phyloP scores from a whole-genome alignment of 768 basidiomycete species.

The Panellus pusillus region DNA sequence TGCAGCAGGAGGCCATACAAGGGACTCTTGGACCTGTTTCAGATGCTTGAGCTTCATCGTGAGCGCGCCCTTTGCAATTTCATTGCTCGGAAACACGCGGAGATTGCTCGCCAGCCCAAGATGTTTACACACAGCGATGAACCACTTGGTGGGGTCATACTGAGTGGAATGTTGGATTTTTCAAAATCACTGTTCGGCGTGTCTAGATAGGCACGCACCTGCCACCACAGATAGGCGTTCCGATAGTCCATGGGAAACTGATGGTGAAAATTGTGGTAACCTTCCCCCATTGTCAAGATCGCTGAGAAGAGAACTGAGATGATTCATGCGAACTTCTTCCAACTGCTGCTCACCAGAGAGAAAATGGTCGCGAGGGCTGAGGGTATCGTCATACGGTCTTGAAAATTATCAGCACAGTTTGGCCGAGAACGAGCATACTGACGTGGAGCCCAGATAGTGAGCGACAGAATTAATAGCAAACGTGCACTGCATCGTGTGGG shows the following conservation, averaged over 20 bases:
- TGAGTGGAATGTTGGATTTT: conserved; percentile 35
- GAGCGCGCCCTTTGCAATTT: conserved; percentile 78
- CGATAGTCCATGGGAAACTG: conserved; percentile 89
- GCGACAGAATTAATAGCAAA: conserved; percentile 91
- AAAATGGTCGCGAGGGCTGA: conserved; percentile 76
- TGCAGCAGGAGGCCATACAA: conserved; percentile 59
- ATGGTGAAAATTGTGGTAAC: conserved; percentile 90
- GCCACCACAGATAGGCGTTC: conserved; percentile 75
- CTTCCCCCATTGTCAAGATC: conserved; percentile 82
- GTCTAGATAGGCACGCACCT: conserved; percentile 60
- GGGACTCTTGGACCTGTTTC: conserved; percentile 57
- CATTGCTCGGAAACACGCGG: conserved; percentile 84
- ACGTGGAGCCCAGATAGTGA: conserved; percentile 77
- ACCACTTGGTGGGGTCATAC: conserved; percentile 96
- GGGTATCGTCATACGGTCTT: conserved; percentile 65
- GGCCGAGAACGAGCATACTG: conserved; percentile 24
- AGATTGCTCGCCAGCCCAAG: conserved; percentile 80
- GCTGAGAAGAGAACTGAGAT: conserved; percentile 35
- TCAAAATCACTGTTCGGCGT: conserved; percentile 37
- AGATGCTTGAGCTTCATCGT: conserved; percentile 83
- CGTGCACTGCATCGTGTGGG: conserved; percentile 54
- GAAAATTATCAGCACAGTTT: too few relatives aligned
- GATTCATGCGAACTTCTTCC: neutral
- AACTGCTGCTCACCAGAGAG: conserved; percentile 42
- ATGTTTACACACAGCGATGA: conserved; percentile 65